Conservation (phyloP, 129 eudicot genomes). For the Apium graveolens region DNA sequence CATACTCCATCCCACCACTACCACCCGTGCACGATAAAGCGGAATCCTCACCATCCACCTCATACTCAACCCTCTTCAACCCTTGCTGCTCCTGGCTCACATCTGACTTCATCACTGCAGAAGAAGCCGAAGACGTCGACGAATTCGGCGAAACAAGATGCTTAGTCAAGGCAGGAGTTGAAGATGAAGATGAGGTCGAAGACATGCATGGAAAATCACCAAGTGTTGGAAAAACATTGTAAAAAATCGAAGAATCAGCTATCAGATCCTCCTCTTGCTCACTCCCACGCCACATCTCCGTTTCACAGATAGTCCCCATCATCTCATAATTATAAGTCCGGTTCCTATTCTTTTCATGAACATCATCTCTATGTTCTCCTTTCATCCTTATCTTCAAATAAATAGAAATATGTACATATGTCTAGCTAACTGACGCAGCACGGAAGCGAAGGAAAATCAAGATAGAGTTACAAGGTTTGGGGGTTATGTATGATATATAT, state of each 20-base stretch:
- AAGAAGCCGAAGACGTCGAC: constrained; percentile 41
- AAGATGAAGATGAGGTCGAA: constrained; percentile 65
- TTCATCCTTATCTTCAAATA: not conserved
- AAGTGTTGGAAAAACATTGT: constrained; percentile 55
- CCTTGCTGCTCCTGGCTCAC: constrained; percentile 13
- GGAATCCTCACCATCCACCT: not conserved
- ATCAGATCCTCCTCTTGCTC: constrained; percentile 22
- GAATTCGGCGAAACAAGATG: constrained; percentile 37
- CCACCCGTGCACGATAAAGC: constrained; percentile 17
- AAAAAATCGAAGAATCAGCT: constrained; percentile 48
- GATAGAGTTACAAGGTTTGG: too few relatives aligned
- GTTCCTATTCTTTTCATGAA: not conserved
- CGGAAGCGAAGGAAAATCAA: too few relatives aligned
- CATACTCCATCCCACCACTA: constrained; percentile 20
- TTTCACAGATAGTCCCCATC: constrained; percentile 17
- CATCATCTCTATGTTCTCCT: constrained; percentile 8
- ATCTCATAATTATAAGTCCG: constrained; percentile 17
- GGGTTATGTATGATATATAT: constrained; percentile 35
- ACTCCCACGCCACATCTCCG: constrained; percentile 42
- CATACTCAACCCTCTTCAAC: not conserved
- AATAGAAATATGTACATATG: too few relatives aligned
- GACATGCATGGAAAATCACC: constrained; percentile 95
- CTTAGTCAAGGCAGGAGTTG: constrained; percentile 39
- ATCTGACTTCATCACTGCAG: constrained; percentile 47
- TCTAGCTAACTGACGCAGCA: too few relatives aligned